Conservation (phyloP, 345 rosid genomes). For the Salix caprea region DNA sequence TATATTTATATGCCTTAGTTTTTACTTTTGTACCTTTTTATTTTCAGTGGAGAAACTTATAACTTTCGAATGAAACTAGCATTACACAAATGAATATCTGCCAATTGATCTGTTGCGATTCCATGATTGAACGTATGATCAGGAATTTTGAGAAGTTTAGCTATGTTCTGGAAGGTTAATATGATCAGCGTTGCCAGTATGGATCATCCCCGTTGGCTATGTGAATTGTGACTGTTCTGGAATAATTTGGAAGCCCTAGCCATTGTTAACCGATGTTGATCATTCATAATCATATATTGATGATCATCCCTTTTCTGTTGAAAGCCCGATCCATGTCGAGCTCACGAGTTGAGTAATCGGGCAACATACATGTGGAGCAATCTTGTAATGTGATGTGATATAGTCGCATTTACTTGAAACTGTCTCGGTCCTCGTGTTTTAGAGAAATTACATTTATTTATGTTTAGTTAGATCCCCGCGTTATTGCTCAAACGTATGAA, state of each 20-base stretch:
- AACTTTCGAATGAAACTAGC: conserved; percentile 7
- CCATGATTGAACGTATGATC: not conserved
- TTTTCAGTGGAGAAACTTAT: not conserved
- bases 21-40: not conserved
- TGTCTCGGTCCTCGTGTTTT: too few relatives aligned
- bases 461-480: too few relatives aligned
- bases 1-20: conserved; percentile 5
- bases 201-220: not conserved
- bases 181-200: not conserved
- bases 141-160: too few relatives aligned
- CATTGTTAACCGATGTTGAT: too few relatives aligned
- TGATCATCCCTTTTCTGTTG: not conserved
- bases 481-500: too few relatives aligned
- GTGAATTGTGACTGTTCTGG: not conserved
- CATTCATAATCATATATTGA: not conserved
- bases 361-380: too few relatives aligned
- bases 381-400: too few relatives aligned
- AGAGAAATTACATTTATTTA: too few relatives aligned
- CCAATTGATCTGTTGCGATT: not conserved
- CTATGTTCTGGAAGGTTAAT: not conserved
- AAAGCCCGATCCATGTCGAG: too few relatives aligned
- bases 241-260: not conserved
- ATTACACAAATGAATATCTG: not conserved
- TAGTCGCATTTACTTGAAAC: too few relatives aligned
- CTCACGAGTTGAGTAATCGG: too few relatives aligned